These are phyloP conservation scores for Arabis hirsuta DNA, from an alignment of 345 rosid species.

Conservation along the genomic window DNA sequence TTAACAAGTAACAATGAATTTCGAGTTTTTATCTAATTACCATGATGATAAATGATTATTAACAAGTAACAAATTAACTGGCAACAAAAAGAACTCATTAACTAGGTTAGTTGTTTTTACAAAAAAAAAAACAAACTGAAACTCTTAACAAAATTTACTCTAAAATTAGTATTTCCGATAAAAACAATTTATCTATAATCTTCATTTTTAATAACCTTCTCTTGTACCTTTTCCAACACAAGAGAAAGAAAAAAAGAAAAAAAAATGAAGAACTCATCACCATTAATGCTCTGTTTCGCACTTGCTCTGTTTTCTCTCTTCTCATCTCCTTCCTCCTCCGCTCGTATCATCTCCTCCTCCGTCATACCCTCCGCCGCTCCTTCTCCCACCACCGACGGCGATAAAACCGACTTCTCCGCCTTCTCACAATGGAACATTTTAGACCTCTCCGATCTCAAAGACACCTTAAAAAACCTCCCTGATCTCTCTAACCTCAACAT, in stretches of 20 bases:
- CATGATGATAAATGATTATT: not conserved
- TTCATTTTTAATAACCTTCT: not conserved
- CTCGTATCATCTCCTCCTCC: constrained; percentile 32
- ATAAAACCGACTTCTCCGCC: not conserved
- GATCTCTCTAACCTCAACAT: constrained; percentile 29
- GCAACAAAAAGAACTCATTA: not conserved
- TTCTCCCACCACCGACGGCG: not conserved
- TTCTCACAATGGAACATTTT: constrained; percentile 19
- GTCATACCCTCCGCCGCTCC: constrained; percentile 24
- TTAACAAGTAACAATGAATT: too few relatives aligned
- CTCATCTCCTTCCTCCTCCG: constrained; percentile 20
- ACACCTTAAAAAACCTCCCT: constrained; percentile 3
- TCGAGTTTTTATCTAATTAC: not conserved
- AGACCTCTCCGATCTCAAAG: constrained; percentile 13
- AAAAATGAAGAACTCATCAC: constrained; percentile 25
- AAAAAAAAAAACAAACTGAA: not conserved
- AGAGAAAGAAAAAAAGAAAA: not conserved
- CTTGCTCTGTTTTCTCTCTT: constrained; percentile 24
- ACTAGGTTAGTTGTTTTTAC: not conserved
- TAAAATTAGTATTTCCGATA: constrained; percentile 17
- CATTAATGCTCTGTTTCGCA: constrained; percentile 20
- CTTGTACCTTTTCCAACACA: not conserved
- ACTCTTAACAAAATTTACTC: constrained; percentile 7
- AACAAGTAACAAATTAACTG: constrained; percentile 8
- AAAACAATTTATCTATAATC: not conserved